A percentile compares a stretch with the other conserved stretches of the same genome.
phyloP scores from a whole-genome alignment of 495 filamentous ascomycete genomes.

The Jackrogersella multiformis region DNA sequence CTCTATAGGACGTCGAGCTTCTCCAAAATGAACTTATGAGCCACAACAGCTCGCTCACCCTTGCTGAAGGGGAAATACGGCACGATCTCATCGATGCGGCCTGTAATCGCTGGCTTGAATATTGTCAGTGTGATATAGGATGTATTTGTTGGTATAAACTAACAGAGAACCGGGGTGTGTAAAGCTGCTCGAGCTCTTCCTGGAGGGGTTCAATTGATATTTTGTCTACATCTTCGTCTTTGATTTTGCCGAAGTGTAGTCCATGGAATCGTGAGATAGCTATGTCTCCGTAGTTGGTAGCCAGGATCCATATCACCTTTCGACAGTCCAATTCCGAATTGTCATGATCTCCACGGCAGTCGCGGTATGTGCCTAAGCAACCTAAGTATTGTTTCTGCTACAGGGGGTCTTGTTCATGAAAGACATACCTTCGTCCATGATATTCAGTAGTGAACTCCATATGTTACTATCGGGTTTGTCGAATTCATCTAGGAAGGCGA shows the following conservation, averaged over 20 bases:
- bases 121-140: background rate
- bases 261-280: conserved; percentile 46
- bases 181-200: background rate
- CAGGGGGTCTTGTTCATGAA: background rate
- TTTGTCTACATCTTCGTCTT: background rate
- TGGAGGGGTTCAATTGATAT: conserved; percentile 8
- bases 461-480: conserved; percentile 57
- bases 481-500: conserved; percentile 64
- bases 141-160: background rate
- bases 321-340: conserved; percentile 50
- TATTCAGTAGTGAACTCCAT: conserved; percentile 49
- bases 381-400: background rate
- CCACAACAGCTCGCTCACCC: conserved; percentile 55
- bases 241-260: conserved; percentile 23
- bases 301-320: conserved; percentile 60
- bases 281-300: conserved; percentile 51
- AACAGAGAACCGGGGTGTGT: conserved; percentile 1
- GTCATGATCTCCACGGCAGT: conserved; percentile 50
- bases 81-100: conserved; percentile 54
- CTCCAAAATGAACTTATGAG: conserved; percentile 55
- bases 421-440: conserved; percentile 51
- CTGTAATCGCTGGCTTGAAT: conserved; percentile 47
- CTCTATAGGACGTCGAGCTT: conserved; percentile 47
- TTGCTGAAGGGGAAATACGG: conserved; percentile 60
- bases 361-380: conserved; percentile 45